Base-by-base conservation (phyloP, 257 asterid species). In the Asclepias syriaca region DNA sequence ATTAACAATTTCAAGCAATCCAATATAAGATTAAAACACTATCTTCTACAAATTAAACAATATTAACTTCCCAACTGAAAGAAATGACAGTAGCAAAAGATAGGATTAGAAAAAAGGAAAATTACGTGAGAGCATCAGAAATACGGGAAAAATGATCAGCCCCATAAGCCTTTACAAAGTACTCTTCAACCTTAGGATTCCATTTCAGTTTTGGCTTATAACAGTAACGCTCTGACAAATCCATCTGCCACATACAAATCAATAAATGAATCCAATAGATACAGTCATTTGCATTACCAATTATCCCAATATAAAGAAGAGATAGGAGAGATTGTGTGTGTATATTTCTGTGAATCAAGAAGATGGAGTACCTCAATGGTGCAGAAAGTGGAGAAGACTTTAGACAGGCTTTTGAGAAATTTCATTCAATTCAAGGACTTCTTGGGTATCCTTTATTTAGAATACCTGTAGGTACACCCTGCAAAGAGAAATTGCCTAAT, bases 151-250 rank as follows among this genome's bases (percentile, higher is more conserved):
- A 94, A 81, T 88, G 98, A 6, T 91, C 87, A 29, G 87, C 85
- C 65, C 98, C 99, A 54, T 91, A 95, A 57, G 93, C 98, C 78
- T 90, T 84, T 58, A 83, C 63, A 70, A 95, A 87, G 83, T 88
- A 95, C 29, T 88, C 95, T 79, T 95, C 95, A 65, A 95, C 95
- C 77, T 82, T 77, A 66, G 96, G 85, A 79, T 92, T 88, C 99
- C 99, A 95, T 46, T 75, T 80, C 79, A 95, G 83, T 48, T 79
- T 80, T 48, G 99, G 96, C 40, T 79, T 80, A 90, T 80, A 95
- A 72, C 94, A 69, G 83, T 88, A 92, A 54, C 97, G 90, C 68
- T 89, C 87, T 43, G 91, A 77, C 48, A 82, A 87, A 77, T 89
- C 93, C 98, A 91, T 91, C 95, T 88, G 86, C 40, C n/a, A 70